A percentile compares a stretch with the other conserved stretches of the same genome.
Evolutionary conservation across 441 rosid genomes (phyloP).

Genomic region (Adansonia grandidieri): DNA sequence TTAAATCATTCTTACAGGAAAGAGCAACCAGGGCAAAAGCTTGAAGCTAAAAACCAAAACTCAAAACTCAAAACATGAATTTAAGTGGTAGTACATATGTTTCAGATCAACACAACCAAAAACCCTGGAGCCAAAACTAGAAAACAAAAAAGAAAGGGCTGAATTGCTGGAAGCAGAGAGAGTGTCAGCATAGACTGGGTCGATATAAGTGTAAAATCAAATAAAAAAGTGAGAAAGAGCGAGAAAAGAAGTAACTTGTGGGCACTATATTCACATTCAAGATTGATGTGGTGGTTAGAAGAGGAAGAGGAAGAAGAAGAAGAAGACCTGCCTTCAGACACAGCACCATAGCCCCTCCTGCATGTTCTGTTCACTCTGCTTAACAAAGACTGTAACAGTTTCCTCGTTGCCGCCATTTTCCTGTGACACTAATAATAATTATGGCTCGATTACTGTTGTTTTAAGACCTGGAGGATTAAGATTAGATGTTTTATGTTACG

Average conservation of each 20-base stretch:
- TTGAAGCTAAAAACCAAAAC: neutral
- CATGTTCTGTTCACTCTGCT: conserved; percentile 39
- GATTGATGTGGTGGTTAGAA: conserved; percentile 66
- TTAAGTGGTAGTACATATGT: neutral
- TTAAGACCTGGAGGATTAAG: neutral
- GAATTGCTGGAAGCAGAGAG: neutral
- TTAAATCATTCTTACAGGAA: neutral
- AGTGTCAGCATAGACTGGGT: neutral
- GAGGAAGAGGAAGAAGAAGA: conserved; percentile 37
- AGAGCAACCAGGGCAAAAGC: neutral
- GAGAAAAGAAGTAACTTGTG: conserved; percentile 62
- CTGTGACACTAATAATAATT: neutral
- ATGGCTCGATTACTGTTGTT: too few species aligned
- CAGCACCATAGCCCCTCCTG: conserved; percentile 51
- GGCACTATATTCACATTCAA: conserved; percentile 83
- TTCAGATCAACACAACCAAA: conserved; percentile 14
- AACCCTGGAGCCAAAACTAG: conserved; percentile 35
- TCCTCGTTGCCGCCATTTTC: conserved; percentile 56
- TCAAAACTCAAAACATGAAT: conserved; percentile 10
- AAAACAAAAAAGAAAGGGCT: neutral
- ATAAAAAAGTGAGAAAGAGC: neutral
- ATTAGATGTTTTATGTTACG: neutral
- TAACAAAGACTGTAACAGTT: conserved; percentile 42
- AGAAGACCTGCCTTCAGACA: conserved; percentile 47
- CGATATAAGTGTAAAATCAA: neutral